Base-by-base conservation (phyloP, 2,329 filamentous ascomycete species). In the Xylariaceae sp. region DNA sequence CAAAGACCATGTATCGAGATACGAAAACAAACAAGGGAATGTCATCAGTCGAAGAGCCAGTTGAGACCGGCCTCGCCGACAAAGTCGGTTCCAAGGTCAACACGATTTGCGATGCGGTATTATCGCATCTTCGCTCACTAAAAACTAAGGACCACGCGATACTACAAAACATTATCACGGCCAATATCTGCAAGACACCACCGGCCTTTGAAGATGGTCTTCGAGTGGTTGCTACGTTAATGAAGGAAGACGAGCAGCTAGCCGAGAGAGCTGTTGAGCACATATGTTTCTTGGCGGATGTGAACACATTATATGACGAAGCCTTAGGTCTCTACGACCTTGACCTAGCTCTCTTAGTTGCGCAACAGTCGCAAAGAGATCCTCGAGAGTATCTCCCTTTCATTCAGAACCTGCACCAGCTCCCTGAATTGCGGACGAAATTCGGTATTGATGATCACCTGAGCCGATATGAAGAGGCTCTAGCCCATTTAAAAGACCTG, bases 381-480 rank as follows among this genome's bases (percentile, higher is more conserved):
- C 94, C 94, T 1, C 80, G 91, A 62, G 94, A 99, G 70, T 99
- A 99, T 64, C 81, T 97, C 6, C 94, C 94, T 3, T 97, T 97
- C 67, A 83, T 99, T 49, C 91, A 96, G 67, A 85, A 85, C 37
- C 79, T 99, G 2, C 89, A 96, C 68, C 80, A 85, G 57, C 79
- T 95, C 62, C 73, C 87, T 0, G 78, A 83, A 8, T 71, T 88
- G 8, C 84, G 90, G 26, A 84, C 89, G 43, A 81, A 85, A 50
- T 96, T 91, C 63, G 83, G 84, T 42, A 95, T 99, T 50, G 94
- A 99, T 67, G 87, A 97, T 65, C 85, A 96, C 67, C 82, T 99
- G 3, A 81, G 80, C 35, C 86, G 90, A 11, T 80, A 85, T 46
- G 71, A 76, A 42, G 96, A 95, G 73, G 92, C 94, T 0, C 76